A percentile compares a stretch with the other conserved stretches of the same genome.
Conservation (phyloP, 2,329 filamentous ascomycete species). For the Penicillium sp. region DNA sequence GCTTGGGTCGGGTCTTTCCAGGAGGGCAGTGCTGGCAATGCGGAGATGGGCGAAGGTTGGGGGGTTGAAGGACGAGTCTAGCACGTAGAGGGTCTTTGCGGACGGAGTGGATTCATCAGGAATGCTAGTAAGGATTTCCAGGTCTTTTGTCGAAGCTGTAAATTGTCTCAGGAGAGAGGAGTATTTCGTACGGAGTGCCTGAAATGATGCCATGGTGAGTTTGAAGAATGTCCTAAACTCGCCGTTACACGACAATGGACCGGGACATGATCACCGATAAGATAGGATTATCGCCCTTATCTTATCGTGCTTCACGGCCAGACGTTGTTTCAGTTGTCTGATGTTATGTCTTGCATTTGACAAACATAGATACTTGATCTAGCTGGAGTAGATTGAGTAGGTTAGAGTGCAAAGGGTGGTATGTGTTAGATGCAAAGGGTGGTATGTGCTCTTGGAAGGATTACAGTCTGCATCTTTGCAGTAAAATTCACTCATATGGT, state of each 20-base stretch:
- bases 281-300: not conserved
- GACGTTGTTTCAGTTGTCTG: too few species aligned
- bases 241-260: not conserved
- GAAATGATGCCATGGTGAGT: conserved; percentile 21
- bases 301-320: not conserved
- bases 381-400: too few species aligned
- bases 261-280: not conserved
- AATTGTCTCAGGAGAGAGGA: conserved; percentile 42
- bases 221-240: not conserved
- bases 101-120: conserved; percentile 11
- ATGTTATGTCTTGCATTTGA: too few species aligned
- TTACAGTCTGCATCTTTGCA: not conserved
- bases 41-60: conserved; percentile 56
- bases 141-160: conserved; percentile 33
- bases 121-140: conserved; percentile 25
- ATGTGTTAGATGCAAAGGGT: too few species aligned
- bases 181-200: conserved; percentile 36
- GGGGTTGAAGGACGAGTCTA: conserved; percentile 64
- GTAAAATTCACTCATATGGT: not conserved
- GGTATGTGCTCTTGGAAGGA: not conserved
- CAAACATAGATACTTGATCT: too few species aligned
- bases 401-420: too few species aligned
- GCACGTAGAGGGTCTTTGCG: conserved; percentile 51
- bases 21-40: conserved; percentile 52
- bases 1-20: conserved; percentile 27